Evolutionary conservation across 176 grass and related monocot genomes (phyloP).

Genomic region (Poa pratensis): DNA sequence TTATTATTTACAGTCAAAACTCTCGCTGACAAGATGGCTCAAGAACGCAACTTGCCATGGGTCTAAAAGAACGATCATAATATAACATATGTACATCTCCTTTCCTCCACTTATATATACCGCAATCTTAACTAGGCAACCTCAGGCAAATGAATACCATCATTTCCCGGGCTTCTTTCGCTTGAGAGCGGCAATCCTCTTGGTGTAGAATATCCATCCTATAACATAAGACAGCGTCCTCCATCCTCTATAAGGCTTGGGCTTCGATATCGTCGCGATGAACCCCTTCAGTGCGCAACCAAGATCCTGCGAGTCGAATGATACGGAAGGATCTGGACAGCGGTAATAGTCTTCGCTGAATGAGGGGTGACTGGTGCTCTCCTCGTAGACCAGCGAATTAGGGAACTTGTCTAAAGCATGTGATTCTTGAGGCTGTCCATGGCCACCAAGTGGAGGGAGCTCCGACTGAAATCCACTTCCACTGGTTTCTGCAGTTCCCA

Average conservation of each 20-base stretch:
- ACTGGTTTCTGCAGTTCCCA: slow-evolving; percentile 35
- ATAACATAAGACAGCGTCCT: slow-evolving; percentile 72
- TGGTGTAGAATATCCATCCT: slow-evolving; percentile 81
- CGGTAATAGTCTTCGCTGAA: slow-evolving; percentile 45
- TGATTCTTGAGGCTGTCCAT: slow-evolving; percentile 30
- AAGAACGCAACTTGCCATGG: not conserved
- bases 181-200: slow-evolving; percentile 65
- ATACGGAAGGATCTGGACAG: slow-evolving; percentile 53
- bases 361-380: slow-evolving; percentile 47
- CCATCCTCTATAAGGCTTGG: slow-evolving; percentile 76
- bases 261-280: slow-evolving; percentile 54
- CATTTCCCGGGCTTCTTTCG: slow-evolving; percentile 57
- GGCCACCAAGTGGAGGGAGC: slow-evolving; percentile 23
- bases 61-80: not conserved
- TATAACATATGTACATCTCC: slow-evolving; percentile 34
- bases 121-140: slow-evolving; percentile 24
- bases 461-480: slow-evolving; percentile 46
- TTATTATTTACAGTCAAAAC: slow-evolving; percentile 46
- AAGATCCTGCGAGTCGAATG: slow-evolving; percentile 69
- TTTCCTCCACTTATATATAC: slow-evolving; percentile 30
- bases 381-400: slow-evolving; percentile 61
- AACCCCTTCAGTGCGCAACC: slow-evolving; percentile 66
- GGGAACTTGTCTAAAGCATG: slow-evolving; percentile 52
- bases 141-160: slow-evolving; percentile 30
- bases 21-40: slow-evolving; percentile 20